Base-by-base conservation (phyloP, 345 rosid genomes). In the Eucalyptus urophylla region DNA sequence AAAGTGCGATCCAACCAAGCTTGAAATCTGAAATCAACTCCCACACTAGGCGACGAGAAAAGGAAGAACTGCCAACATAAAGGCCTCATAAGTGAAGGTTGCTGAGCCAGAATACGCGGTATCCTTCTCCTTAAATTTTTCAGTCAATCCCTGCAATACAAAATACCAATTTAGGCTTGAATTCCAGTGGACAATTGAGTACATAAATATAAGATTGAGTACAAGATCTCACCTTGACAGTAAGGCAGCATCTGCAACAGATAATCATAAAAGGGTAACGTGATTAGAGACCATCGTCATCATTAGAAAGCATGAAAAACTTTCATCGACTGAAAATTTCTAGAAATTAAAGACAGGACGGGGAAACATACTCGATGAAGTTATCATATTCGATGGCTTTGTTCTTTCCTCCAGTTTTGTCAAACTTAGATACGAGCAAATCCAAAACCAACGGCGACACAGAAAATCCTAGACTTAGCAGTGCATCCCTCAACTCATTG, bases 111-210 rank as follows among this genome's bases (percentile, higher is more conserved):
- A 90, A 94, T 93, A 97, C 1, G 92, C 5, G 8, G 91, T 87
- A 92, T 97, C 99, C 93, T 93, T 96, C 93, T 96, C 99, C 92
- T 94, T 97, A 94, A 98, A 98, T 90, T 97, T 98, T 93, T 97
- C 98, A 1, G 99, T 96, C 85, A 98, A 90, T 65, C 99, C 99
- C 98, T 97, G 95, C 90, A 92, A 49, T 13, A 53, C 31, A 29
- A 47, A 83, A 49, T 47, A 50, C 47, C 44, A 24, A 76, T 76
- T 76, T 14, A 40, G 85, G 47, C 47, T 40, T 11, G 43, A 40
- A 40, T 76, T 40, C 43, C 27, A 12, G 47, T 24, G 8, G 29
- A 40, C 47, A 56, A 24, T 1, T 6, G 47, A 76, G 47, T 76
- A 76, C 29, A 40, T 21, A 76, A 40, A 76, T 6, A 76, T 21